Evolutionary conservation across 306 rosid genomes (phyloP), one percentile per base, ranked within the genome.

Genomic region (Bauhinia variegata): DNA sequence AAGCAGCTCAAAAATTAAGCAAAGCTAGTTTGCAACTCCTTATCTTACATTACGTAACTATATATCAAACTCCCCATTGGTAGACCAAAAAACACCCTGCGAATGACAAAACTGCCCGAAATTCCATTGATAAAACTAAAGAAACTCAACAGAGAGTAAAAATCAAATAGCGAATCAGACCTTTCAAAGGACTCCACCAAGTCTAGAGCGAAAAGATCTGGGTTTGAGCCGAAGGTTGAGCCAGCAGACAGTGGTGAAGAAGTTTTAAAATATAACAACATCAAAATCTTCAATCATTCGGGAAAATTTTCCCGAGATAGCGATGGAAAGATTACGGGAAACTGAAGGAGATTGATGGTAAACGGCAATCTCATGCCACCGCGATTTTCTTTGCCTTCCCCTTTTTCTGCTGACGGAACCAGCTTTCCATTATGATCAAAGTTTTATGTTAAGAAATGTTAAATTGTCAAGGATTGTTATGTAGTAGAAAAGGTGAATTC

Each of bases 221-320:
- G 68, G 58, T 28, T 53, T 42, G 30, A 79, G 61, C 58, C 33
- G 50, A 67, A 23, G 19, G 15, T 36, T 36, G 44, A 56, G 13
- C 36, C 66, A 59, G n/a, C 76, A 64, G 54, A 77, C 78, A 82
- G 72, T 72, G 54, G 52, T 6, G 63, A n/a, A 52, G 31, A 33
- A 38, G 41, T 56, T 67, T 67, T 54, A 76, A 63, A 3, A 44
- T 14, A 2, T 17, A 42, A 55, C 16, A 11, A 13, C 5, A 38
- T 32, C 48, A 10, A 15, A 60, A 32, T 63, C 49, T 52, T 54
- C 33, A 9, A 47, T 38, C 65, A 52, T 53, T 12, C 9, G 50
- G 50, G 54, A 42, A 56, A 42, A 10, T 8, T 46, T 78, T 58
- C 69, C 65, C 60, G 63, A 85, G 78, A 65, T 77, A 68, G 79